Percentiles rank a stretch among this genome's conserved stretches.
These are phyloP conservation scores for Pleurotus djamor DNA, from an alignment of 768 basidiomycete genomes.

Conservation along the genomic window DNA sequence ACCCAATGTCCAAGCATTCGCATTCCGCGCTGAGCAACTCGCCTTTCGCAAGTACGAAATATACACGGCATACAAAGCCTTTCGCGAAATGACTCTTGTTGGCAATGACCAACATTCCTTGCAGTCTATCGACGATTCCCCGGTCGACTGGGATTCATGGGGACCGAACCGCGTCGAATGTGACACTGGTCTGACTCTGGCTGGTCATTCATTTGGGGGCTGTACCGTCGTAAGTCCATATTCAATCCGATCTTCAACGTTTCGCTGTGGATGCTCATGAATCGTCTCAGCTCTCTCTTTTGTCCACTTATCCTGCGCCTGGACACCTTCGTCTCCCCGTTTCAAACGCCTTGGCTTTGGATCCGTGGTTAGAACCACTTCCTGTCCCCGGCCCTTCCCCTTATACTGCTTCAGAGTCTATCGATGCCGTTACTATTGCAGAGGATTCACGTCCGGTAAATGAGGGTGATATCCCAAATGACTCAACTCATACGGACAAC, in stretches of 20 bases:
- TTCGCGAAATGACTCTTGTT: conserved; percentile 48
- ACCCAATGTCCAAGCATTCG: conserved; percentile 26
- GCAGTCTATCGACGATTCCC: conserved; percentile 31
- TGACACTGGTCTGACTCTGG: conserved; percentile 32
- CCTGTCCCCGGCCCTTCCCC: conserved; percentile 53
- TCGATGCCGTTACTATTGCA: background rate
- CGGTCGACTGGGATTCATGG: conserved; percentile 40
- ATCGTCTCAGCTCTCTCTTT: conserved; percentile 48
- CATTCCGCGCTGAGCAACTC: conserved; percentile 70
- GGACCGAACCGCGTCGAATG: conserved; percentile 24
- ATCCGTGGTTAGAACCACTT: conserved; percentile 85
- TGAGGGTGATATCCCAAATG: background rate
- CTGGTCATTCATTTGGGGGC: conserved; percentile 47
- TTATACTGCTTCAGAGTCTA: conserved; percentile 12
- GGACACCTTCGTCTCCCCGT: conserved; percentile 47
- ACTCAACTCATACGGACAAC: background rate
- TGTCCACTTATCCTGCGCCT: conserved; percentile 46
- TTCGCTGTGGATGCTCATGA: no score
- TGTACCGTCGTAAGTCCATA: conserved; percentile 38
- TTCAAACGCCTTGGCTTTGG: conserved; percentile 59
- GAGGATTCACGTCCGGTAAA: conserved; percentile 3
- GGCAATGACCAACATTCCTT: conserved; percentile 27
- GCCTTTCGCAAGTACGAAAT: conserved; percentile 69
- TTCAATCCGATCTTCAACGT: background rate
- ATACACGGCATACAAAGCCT: conserved; percentile 57